Base-by-base conservation (phyloP, 2,329 filamentous ascomycete species). In the Bipolaris gigantea region DNA sequence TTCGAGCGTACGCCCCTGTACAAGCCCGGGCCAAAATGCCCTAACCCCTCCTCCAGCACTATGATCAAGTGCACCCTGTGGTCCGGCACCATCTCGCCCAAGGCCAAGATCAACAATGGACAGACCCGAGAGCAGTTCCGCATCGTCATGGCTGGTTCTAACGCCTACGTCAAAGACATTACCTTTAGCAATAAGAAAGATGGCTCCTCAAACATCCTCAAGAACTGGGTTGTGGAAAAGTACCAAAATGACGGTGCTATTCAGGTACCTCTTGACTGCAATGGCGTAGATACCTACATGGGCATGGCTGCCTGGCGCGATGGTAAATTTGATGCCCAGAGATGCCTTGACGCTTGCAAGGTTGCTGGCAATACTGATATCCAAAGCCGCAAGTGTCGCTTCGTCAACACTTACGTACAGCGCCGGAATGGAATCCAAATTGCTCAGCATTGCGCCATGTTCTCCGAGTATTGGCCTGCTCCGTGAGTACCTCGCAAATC, bases 391-490 rank as follows among this genome's bases (percentile, higher is more conserved):
- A 36, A 62, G 10, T 74, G 70, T 63, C 62, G 64, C 33, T 73
- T 70, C 59, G 68, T 67, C 60, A 71, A 73, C 50, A 70, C 70
- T 2, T 72, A 73, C 53, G 44, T 72, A 11, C 53, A 73, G n/a
- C 55, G 63, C 33, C 65, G 65, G 44, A 61, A 70, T 45, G 53
- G 53, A 1, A 53, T 56, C 30, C 47, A 56, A 21, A 50, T 55
- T 44, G 32, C 60, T 6, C 67, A 73, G 52, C 67, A 68, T 57
- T 72, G 70, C 53, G 48, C 63, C 35, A 47, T 63, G 48, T 60
- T 56, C 36, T 46, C 51, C 5, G 8, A 40, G 5, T 41, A 51
- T 23, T 58, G 51, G 55, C 49, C 55, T 9, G 18, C 25, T 1
- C n/a, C 25, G 52, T 58, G 34, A 45, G 52, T 46, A n/a, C 27